Base-by-base conservation (phyloP, 768 basidiomycete genomes). In the Austroboletus eburneus region DNA sequence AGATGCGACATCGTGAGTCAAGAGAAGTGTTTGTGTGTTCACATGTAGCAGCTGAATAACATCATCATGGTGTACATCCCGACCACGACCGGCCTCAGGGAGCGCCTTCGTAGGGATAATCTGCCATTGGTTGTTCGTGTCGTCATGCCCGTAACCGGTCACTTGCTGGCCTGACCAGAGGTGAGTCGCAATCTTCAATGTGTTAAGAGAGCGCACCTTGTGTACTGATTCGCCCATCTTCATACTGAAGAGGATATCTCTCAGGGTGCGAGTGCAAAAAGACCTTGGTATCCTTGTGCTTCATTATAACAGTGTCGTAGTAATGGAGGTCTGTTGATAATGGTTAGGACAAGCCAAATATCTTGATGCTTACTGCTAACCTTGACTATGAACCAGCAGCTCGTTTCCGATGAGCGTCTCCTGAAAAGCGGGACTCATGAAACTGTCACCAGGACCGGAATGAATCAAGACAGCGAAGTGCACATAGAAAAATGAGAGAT, bases 341-440 rank as follows among this genome's bases (percentile, higher is more conserved):
- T 48, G 17, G 25, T 57, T 13, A 46, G 42, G 38, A 22, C 5
- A 38, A 5, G n/a, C 20, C 0, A 27, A 20, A 40, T 6, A 21
- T 22, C 17, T 10, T 39, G n/a, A 42, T 20, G n/a, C 10, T 41
- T 35, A 16, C 16, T 8, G 54, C 75, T 46, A 56, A 93, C 95
- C 95, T 72, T 94, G 87, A 54, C 91, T 88, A 60, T 91, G 91
- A 51, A 97, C 64, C 46, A 97, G 69, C 68, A 99, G 74, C 59
- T 98, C 93, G 56, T 96, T 99, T 24, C 92, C 93, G 18, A 75
- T 67, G 42, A 99, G 73, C 16, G 93, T 96, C 70, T 98, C 93
- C 69, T 99, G 96, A 81, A 99, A 99, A 5, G 83, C 85, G 6
- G 96, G 94, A 63, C 88, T 92, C 96, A 98, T 98, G 73, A 98